Conservation (phyloP, 2,329 filamentous ascomycete genomes). For the Coniochaeta ligniaria region DNA sequence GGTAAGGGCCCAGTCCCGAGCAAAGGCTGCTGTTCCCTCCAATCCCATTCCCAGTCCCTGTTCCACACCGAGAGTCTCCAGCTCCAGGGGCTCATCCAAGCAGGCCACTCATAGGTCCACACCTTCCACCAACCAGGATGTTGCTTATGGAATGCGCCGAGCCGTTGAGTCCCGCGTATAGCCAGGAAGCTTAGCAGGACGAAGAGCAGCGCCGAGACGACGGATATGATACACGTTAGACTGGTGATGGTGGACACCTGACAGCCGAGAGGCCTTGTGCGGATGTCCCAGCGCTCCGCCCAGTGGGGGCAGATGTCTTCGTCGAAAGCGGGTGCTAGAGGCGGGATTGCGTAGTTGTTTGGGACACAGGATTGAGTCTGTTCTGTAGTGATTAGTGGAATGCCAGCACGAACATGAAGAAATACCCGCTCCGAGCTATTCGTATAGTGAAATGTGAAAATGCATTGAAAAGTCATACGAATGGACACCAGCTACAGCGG, state of each 20-base stretch:
- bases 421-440: too few species aligned
- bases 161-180: conserved; percentile 6
- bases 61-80: not conserved
- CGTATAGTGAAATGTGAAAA: too few species aligned
- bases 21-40: not conserved
- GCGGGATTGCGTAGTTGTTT: conserved; percentile 34
- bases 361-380: conserved; percentile 49
- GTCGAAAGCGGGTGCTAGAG: conserved; percentile 43
- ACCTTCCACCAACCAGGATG: conserved; percentile 13
- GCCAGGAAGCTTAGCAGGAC: conserved; percentile 15
- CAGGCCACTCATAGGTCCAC: conserved; percentile 3
- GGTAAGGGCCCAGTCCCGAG: not conserved
- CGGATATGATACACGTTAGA: conserved; percentile 25
- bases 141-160: conserved; percentile 7
- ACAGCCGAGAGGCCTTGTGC: conserved; percentile 29
- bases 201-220: conserved; percentile 21
- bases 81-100: not conserved
- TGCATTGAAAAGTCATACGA: conserved; percentile 28
- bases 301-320: conserved; percentile 44
- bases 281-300: conserved; percentile 36
- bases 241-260: conserved; percentile 34
- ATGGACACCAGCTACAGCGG: conserved; percentile 46
- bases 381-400: too few species aligned
- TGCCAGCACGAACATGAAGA: too few species aligned
- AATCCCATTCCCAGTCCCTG: not conserved